phyloP scores from a whole-genome alignment of 2,329 filamentous ascomycete species.

The Fusarium illudens region DNA sequence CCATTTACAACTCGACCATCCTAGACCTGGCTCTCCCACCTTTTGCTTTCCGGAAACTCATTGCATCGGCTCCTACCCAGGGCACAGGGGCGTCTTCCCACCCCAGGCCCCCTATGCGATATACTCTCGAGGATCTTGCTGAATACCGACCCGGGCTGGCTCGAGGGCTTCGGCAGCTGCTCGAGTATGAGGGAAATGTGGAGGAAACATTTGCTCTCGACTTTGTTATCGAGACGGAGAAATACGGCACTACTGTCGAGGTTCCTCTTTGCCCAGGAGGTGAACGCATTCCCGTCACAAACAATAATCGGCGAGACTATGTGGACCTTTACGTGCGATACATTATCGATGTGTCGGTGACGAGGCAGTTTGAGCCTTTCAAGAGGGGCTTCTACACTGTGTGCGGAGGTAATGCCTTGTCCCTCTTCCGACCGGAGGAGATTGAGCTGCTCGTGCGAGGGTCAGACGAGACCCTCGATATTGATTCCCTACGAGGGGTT shows the following conservation, averaged over 20 bases:
- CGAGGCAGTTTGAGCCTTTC: constrained; percentile 90
- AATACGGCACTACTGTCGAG: constrained; percentile 73
- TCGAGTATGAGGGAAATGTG: constrained; percentile 87
- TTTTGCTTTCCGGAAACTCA: constrained; percentile 87
- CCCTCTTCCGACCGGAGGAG: constrained; percentile 87
- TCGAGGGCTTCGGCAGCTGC: constrained; percentile 75
- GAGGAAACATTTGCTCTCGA: constrained; percentile 81
- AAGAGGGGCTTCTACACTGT: constrained; percentile 94
- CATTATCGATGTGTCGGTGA: constrained; percentile 78
- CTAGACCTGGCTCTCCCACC: constrained; percentile 87
- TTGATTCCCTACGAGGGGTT: constrained; percentile 76
- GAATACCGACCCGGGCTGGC: constrained; percentile 83
- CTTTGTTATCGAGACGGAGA: constrained; percentile 80
- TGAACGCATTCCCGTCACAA: constrained; percentile 80
- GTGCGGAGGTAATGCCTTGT: constrained; percentile 86
- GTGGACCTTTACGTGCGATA: constrained; percentile 86
- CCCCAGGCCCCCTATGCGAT: constrained; percentile 70
- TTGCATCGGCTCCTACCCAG: constrained; percentile 76
- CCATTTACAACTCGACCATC: constrained; percentile 95
- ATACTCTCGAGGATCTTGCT: constrained; percentile 81
- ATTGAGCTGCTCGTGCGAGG: constrained; percentile 88
- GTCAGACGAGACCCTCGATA: constrained; percentile 84
- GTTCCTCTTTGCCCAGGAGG: constrained; percentile 79
- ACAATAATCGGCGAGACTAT: constrained; percentile 82
- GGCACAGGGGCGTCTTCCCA: constrained; percentile 63